Conservation (phyloP, 768 basidiomycete species). For the Amanita inopinata region DNA sequence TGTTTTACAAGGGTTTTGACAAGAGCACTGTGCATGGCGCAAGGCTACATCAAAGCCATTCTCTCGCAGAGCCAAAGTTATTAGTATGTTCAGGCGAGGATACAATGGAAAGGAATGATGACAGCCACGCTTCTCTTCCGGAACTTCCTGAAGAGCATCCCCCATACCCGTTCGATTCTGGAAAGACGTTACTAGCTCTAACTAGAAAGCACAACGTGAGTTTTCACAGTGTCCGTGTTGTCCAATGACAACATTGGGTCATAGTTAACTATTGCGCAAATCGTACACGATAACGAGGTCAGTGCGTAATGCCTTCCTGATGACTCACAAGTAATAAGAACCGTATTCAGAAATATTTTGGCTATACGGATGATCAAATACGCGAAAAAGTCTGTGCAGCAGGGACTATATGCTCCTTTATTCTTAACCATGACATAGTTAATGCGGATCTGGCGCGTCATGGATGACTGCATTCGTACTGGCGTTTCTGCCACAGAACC, state of each 20-base stretch:
- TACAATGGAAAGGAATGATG: too few relatives aligned
- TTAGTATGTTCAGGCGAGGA: too few relatives aligned
- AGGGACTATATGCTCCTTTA: background rate
- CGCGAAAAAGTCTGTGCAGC: constrained; percentile 47
- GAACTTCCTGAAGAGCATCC: constrained; percentile 40
- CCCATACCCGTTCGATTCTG: constrained; percentile 77
- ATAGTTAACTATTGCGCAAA: constrained; percentile 89
- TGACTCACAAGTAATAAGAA: background rate
- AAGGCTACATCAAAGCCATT: constrained; percentile 59
- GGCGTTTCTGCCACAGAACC: constrained; percentile 76
- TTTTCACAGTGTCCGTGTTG: background rate
- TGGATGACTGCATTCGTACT: constrained; percentile 84
- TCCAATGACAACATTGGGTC: background rate
- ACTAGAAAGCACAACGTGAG: constrained; percentile 71
- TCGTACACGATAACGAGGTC: constrained; percentile 87
- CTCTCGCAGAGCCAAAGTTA: constrained; percentile 27
- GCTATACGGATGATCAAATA: constrained; percentile 67
- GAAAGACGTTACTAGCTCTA: constrained; percentile 61
- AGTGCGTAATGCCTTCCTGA: background rate
- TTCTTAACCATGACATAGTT: constrained; percentile 26
- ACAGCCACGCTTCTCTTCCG: background rate
- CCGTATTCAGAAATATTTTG: constrained; percentile 43
- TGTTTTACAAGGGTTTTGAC: constrained; percentile 90
- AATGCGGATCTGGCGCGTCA: constrained; percentile 78
- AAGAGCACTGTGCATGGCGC: constrained; percentile 74